Base-by-base conservation (phyloP, 164 flowering plant genomes). In the Nelumbo lutea region DNA sequence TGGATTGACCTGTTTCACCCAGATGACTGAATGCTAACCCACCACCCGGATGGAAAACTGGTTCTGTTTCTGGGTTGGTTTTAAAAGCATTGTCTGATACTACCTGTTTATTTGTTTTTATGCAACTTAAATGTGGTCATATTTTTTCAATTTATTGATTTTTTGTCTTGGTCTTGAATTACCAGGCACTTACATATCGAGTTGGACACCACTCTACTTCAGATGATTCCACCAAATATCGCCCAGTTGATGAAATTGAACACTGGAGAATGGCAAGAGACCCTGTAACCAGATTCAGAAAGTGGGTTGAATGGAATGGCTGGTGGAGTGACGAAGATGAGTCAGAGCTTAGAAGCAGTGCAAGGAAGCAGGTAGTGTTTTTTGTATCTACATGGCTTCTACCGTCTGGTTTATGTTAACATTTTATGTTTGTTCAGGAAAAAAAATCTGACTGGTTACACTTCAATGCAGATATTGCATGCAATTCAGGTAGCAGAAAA, bases 191-290 rank as follows among this genome's bases (percentile, higher is more conserved):
- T 27, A 88, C 97, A 4, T 95, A 95, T 80, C 78, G 99, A 81
- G 94, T 81, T 3, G 90, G 98, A 52, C 98, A 95, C 80, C 98
- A 92, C 76, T 84, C 98, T 1, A 90, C 98, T 5, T 95, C 97
- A 0, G 99, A 95, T 79, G 99, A 95, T 76, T 92, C 99, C 15
- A 87, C 97, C 74, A 95, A 88, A 77, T 95, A 95, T 70, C 88
- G 98, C 3, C 74, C 91, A 9, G 77, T 72, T 0, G 76, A 83
- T 66, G 98, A 95, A 77, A 95, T 92, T 3, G 91, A 95, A 67
- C 82, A 79, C 77, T 95, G 99, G 98, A 89, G 70, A 79, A 65
- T 40, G 52, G 68, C 75, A 4, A 62, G 84, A 56, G 86, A 81
- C 62, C 97, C 99, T 6, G 75, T 89, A 3, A 52, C 86, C 42